Conservation (phyloP, 768 basidiomycete species). For the Calocybe gangraenosa region DNA sequence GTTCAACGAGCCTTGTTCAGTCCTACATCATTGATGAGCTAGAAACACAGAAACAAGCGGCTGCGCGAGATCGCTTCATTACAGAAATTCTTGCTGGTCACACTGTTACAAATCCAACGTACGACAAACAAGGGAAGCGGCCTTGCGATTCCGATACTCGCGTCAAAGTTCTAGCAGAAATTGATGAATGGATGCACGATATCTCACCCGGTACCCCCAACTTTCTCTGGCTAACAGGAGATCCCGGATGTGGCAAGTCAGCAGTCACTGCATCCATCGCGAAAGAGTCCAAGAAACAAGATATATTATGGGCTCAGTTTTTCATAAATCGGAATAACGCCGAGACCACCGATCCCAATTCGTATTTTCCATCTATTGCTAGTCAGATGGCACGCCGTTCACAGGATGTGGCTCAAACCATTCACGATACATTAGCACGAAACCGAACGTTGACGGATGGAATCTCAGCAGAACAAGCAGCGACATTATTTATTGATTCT, state of each 20-base stretch:
- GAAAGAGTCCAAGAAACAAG: constrained; percentile 10
- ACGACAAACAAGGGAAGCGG: no score
- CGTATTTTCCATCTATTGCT: constrained; percentile 16
- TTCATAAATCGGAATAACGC: constrained; percentile 16
- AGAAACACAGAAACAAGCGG: no score
- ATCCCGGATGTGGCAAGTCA: constrained; percentile 18
- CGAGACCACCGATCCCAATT: constrained; percentile 12
- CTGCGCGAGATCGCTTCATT: no score
- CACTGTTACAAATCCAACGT: no score
- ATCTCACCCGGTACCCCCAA: background rate
- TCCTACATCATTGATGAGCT: no score
- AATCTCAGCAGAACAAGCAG: constrained; percentile 11
- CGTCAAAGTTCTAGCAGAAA: no score
- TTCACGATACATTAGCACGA: constrained; percentile 9
- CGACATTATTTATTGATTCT: constrained; percentile 10
- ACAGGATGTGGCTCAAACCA: constrained; percentile 1
- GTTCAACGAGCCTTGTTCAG: no score
- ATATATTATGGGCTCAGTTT: constrained; percentile 15
- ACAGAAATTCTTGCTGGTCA: no score
- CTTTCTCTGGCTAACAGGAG: constrained; percentile 17
- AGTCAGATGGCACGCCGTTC: constrained; percentile 10
- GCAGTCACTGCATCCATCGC: constrained; percentile 17
- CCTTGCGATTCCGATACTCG: no score
- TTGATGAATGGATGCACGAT: no score
- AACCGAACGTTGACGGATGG: constrained; percentile 10